Evolutionary conservation across 2,329 filamentous ascomycete species (phyloP).

Genomic region (Epicoccum nigrum): DNA sequence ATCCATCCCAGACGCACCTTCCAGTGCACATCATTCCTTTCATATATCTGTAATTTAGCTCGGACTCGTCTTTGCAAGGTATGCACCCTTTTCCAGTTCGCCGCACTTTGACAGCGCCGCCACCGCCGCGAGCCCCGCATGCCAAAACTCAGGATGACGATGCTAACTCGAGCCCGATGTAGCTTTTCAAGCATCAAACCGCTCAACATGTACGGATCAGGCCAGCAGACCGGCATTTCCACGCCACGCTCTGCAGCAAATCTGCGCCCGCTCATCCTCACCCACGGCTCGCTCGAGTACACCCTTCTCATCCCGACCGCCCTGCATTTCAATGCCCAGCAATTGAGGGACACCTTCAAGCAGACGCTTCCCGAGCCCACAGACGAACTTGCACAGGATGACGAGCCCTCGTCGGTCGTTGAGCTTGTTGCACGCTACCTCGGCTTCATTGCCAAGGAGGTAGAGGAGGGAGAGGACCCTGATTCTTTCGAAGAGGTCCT

Average conservation of each 20-base stretch:
- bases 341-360: slow-evolving; percentile 89
- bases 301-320: slow-evolving; percentile 94
- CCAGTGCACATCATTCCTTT: slow-evolving; percentile 28
- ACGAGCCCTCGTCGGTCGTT: slow-evolving; percentile 94
- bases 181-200: slow-evolving; percentile 17
- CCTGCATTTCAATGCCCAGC: slow-evolving; percentile 93
- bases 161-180: slow-evolving; percentile 7
- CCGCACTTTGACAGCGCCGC: not conserved
- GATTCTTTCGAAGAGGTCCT: slow-evolving; percentile 92
- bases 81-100: slow-evolving; percentile 12
- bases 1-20: slow-evolving; percentile 27
- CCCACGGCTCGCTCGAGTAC: slow-evolving; percentile 94
- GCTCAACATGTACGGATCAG: slow-evolving; percentile 76
- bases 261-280: slow-evolving; percentile 86
- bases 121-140: slow-evolving; percentile 6
- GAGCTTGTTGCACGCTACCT: slow-evolving; percentile 95
- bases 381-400: slow-evolving; percentile 96
- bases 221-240: slow-evolving; percentile 93
- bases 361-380: slow-evolving; percentile 86
- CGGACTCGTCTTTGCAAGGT: slow-evolving; percentile 22
- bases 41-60: slow-evolving; percentile 16
- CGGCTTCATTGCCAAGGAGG: slow-evolving; percentile 84
- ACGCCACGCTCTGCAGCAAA: slow-evolving; percentile 94
- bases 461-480: slow-evolving; percentile 91
- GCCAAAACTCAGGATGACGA: slow-evolving; percentile 8